Conservation (phyloP, 768 basidiomycete genomes). For the Pleurotus ostreatus region DNA sequence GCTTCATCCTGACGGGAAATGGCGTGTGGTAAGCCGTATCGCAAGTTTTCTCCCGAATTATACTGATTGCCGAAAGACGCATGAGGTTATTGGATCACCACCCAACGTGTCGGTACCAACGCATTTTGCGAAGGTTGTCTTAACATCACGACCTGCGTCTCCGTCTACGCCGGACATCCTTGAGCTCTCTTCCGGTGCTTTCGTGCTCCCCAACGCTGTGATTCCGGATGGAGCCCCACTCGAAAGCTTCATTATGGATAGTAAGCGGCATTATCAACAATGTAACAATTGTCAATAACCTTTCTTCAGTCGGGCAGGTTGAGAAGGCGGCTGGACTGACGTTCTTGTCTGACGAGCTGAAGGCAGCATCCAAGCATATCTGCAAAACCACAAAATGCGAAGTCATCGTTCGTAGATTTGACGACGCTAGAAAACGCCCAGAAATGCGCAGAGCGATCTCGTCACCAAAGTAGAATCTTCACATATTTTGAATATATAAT, state of each 20-base stretch:
- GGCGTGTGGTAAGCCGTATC: constrained; percentile 74
- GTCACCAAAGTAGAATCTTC: constrained; percentile 35
- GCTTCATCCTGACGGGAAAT: constrained; percentile 85
- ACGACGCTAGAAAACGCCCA: constrained; percentile 77
- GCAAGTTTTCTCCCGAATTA: background rate
- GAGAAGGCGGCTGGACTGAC: constrained; percentile 87
- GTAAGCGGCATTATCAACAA: constrained; percentile 35
- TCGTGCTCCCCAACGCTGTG: constrained; percentile 91
- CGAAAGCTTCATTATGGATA: constrained; percentile 76
- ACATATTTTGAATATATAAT: background rate
- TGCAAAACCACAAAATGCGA: constrained; percentile 89
- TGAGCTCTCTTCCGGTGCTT: constrained; percentile 88
- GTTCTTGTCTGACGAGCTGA: constrained; percentile 81
- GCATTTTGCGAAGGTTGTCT: constrained; percentile 95
- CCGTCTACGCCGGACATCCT: constrained; percentile 64
- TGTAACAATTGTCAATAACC: background rate
- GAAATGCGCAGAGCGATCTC: constrained; percentile 50
- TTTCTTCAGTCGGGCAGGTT: constrained; percentile 75
- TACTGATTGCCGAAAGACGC: constrained; percentile 45
- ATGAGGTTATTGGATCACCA: constrained; percentile 93
- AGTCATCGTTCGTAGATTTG: constrained; percentile 83
- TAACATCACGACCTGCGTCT: constrained; percentile 71
- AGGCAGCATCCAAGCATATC: constrained; percentile 73
- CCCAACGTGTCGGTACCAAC: constrained; percentile 93
- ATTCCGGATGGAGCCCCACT: constrained; percentile 85